These are phyloP conservation scores for Verticillium tricorpus DNA, from an alignment of 2,329 filamentous ascomycete genomes.

Conservation along the genomic window DNA sequence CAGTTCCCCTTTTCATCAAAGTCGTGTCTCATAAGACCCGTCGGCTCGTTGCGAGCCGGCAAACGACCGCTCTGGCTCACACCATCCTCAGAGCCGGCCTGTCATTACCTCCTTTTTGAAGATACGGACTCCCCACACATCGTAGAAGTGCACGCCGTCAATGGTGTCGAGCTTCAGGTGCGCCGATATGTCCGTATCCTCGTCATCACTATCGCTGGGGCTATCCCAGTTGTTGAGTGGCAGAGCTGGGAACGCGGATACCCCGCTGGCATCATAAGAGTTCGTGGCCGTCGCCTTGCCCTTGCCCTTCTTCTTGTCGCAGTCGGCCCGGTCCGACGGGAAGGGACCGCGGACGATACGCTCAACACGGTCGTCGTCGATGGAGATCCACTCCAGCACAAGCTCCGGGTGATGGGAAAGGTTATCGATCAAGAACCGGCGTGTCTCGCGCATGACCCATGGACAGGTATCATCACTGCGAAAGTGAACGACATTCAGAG, in stretches of 20 bases:
- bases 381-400: conserved; percentile 55
- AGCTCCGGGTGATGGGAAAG: conserved; percentile 50
- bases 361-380: conserved; percentile 46
- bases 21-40: neutral
- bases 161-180: conserved; percentile 30
- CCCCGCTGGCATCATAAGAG: conserved; percentile 3
- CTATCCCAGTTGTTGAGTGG: conserved; percentile 18
- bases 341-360: conserved; percentile 36
- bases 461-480: conserved; percentile 52
- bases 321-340: conserved; percentile 18
- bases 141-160: conserved; percentile 35
- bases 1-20: neutral
- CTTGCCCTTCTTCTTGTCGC: conserved; percentile 31
- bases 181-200: conserved; percentile 15
- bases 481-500: conserved; percentile 51
- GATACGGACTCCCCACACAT: conserved; percentile 46
- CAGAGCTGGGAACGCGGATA: conserved; percentile 19
- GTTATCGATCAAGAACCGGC: conserved; percentile 55
- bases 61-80: neutral
- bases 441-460: conserved; percentile 52
- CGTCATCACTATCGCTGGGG: conserved; percentile 28
- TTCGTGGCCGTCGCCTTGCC: conserved; percentile 14
- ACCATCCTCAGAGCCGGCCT: conserved; percentile 31
- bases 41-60: neutral
- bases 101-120: conserved; percentile 53